Evolutionary conservation across 805 yeast genomes (phyloP), one percentile per base, ranked within the genome.

Genomic region (Candida piceae): DNA sequence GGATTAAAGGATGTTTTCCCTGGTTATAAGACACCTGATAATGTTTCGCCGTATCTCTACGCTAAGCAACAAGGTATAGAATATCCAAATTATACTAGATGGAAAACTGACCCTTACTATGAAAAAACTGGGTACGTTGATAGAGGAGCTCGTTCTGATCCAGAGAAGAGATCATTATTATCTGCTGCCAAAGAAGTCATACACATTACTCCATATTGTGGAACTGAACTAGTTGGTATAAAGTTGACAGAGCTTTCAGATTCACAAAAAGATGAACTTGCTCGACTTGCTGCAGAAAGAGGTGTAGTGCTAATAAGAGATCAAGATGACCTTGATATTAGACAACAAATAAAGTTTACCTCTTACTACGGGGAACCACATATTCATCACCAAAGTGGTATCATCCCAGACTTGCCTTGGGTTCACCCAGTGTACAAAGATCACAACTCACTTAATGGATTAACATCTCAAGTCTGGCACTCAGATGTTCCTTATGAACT

Each of bases 401-500:
- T 49, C 13, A 56, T 60, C 31, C 62, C 62, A 4, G 66, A 58
- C 9, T 41, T 55, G 16, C 62, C 64, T 13, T 63, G 68, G 15
- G 54, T 61, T 30, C 45, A 56, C 19, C 56, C 53, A 1, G 60
- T 63, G 38, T 63, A 65, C 61, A 56, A 63, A 32, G 57, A 57
- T 29, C 59, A 54, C 28, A 53, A 62, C 34, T 59, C 58, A 4
- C 57, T 61, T 31, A 42, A 49, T 6, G 49, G 55, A 50, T 55
- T 42, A 58, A 66, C 28, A 57, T 64, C 25, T 49, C 59, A 60
- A 13, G 54, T 53, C 39, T 81, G 84, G 82, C 88, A 82, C 58
- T 70, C 83, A 4, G 89, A 81, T 57, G 80, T 79, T 27, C 73
- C 84, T 19, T 80, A 78, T 54, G 88, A 81, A 55, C 64, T 69